A percentile compares a stretch with the other conserved stretches of the same genome.
Evolutionary conservation across 257 asterid genomes (phyloP).

Genomic region (Avicennia marina): DNA sequence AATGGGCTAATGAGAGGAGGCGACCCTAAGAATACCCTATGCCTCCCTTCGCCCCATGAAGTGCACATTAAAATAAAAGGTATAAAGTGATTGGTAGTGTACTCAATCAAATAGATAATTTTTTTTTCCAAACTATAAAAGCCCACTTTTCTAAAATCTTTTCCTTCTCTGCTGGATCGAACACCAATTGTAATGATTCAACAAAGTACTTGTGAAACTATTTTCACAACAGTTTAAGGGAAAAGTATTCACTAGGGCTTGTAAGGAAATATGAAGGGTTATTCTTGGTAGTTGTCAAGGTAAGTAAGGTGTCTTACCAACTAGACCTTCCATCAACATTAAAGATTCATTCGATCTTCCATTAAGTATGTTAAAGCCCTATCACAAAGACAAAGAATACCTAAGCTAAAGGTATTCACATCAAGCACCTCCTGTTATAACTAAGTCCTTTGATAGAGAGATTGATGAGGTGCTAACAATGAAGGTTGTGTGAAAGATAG

Average conservation of each 20-base stretch:
- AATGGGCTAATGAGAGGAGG: not conserved
- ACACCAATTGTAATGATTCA: too few species aligned
- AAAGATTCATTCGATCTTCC: not conserved
- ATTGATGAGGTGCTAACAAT: too few species aligned
- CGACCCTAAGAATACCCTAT: not conserved
- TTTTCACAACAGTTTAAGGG: not conserved
- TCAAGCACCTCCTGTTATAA: not conserved
- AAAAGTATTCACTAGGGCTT: not conserved
- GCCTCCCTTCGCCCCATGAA: too few species aligned
- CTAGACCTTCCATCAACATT: not conserved
- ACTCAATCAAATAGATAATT: too few species aligned
- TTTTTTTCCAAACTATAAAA: too few species aligned
- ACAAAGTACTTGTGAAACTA: not conserved
- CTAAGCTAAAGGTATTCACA: not conserved
- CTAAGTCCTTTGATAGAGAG: not conserved
- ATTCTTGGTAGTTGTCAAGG: not conserved
- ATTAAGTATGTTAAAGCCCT: not conserved
- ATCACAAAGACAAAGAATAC: not conserved
- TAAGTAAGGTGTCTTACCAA: not conserved
- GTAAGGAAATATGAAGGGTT: not conserved
- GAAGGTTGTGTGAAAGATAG: too few species aligned
- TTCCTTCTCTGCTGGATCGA: too few species aligned
- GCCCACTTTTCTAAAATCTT: too few species aligned
- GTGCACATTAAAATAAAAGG: too few species aligned
- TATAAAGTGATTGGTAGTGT: too few species aligned